Evolutionary conservation across 176 grass and related monocot species (phyloP).

Genomic region (Triticum monococcum): DNA sequence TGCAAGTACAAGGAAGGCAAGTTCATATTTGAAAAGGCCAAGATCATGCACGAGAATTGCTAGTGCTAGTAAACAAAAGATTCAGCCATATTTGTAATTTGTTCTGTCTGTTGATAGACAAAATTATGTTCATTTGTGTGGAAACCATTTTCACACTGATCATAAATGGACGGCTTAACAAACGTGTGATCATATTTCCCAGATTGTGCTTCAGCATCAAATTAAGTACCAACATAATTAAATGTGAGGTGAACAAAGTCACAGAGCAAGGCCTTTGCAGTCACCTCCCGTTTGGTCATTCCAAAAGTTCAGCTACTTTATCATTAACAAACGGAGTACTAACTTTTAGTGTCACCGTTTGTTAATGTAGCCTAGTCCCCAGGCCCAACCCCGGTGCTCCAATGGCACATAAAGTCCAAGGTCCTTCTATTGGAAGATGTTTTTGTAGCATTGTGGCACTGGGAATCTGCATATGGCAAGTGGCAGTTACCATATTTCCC

Average conservation of each 20-base stretch:
- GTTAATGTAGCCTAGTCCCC: slow-evolving; percentile 35
- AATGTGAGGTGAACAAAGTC: not conserved
- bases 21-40: slow-evolving; percentile 16
- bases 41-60: not conserved
- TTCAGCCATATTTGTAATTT: not conserved
- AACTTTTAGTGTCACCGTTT: slow-evolving; percentile 27
- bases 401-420: slow-evolving; percentile 22
- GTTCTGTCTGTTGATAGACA: not conserved
- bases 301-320: slow-evolving; percentile 12
- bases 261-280: not conserved
- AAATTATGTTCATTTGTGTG: not conserved
- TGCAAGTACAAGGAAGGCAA: not conserved
- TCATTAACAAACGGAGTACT: not conserved
- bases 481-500: slow-evolving; percentile 20
- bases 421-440: slow-evolving; percentile 22
- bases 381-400: slow-evolving; percentile 20
- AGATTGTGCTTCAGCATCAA: not conserved
- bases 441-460: slow-evolving; percentile 36
- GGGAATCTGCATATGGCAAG: slow-evolving; percentile 39
- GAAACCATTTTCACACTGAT: not conserved
- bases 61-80: not conserved
- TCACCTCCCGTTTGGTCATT: slow-evolving; percentile 10
- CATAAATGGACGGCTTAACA: not conserved
- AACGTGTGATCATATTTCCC: not conserved
- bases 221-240: not conserved